Base-by-base conservation (phyloP, 2,329 filamentous ascomycete species). In the Chrysoporthe puriensis region DNA sequence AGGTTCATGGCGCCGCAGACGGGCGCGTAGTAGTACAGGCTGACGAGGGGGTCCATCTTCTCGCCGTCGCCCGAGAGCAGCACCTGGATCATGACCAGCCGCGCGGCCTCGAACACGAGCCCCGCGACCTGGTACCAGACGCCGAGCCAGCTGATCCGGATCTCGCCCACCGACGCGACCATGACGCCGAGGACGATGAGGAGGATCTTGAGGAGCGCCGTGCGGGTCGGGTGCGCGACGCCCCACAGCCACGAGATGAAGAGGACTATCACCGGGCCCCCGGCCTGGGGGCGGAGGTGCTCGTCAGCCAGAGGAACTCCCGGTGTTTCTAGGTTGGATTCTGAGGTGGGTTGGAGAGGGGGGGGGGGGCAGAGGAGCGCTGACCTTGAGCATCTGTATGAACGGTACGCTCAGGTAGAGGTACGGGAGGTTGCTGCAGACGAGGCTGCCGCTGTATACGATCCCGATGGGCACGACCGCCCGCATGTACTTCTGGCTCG, bases 361-460 rank as follows among this genome's bases (percentile, higher is more conserved):
- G 13, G 4, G 1, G 18, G 13, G 44, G 44, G 13, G 14, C 21
- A 4, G 5, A 5, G 7, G 14, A 32, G 21, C 44, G 26, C 70
- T 2, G 72, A 92, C 90, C 91, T 97, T 97, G 80, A 97, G 89
- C 94, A 97, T 97, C 85, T 97, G 94, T 76, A 97, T 97, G 81
- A 97, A 97, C 69, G 94, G 91, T 67, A 97, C 94, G 74, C 91
- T 94, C 67, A 97, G 87, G 81, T 97, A 97, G 66, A 97, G 86
- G 78, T 97, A 97, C 73, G 94, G 93, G 81, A 96, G 82, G 83
- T 97, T 97, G 78, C 93, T 93, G 81, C 93, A 97, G 77, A 97
- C 97, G 81, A 97, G 86, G 79, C 91, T 94, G 82, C 97, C 84
- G 76, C 91, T 94, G 88, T 97, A 97, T 82, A 97, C 94, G 75